Conservation (phyloP, 345 rosid genomes). For the Gossypium ekmanianum region DNA sequence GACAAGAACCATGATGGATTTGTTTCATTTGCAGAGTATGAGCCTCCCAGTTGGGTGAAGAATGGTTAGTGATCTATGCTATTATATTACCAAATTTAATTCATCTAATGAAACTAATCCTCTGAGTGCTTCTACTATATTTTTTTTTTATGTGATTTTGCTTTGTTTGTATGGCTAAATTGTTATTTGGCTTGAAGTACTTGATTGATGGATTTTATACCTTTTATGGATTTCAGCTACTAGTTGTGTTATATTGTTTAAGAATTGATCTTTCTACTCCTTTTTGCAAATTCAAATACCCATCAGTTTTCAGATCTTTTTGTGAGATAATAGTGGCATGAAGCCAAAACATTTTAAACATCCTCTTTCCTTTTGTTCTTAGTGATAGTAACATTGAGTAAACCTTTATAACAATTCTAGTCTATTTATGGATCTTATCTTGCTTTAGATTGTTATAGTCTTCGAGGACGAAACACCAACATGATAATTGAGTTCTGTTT, state of each 20-base stretch:
- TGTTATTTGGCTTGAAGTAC: not conserved
- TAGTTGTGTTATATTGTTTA: not conserved
- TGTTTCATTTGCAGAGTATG: constrained; percentile 75
- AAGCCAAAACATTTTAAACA: no score
- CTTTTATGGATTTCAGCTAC: not conserved
- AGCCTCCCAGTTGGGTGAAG: constrained; percentile 87
- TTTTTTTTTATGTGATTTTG: not conserved
- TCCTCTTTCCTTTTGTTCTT: not conserved
- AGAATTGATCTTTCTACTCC: not conserved
- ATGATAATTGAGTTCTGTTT: constrained; percentile 1
- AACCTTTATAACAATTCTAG: not conserved
- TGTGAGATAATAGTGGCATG: not conserved
- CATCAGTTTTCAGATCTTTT: not conserved
- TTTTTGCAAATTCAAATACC: not conserved
- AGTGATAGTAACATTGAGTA: not conserved
- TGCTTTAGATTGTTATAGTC: not conserved
- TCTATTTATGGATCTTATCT: not conserved
- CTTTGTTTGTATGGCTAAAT: constrained; percentile 2
- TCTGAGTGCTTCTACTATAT: not conserved
- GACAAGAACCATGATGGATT: constrained; percentile 85
- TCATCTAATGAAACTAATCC: not conserved
- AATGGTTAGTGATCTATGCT: constrained; percentile 37
- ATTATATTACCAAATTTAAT: not conserved
- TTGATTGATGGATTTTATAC: not conserved
- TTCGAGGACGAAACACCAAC: not conserved